Evolutionary conservation across 306 rosid species (phyloP).

Genomic region (barrel medic (Medicago truncatula)): MtrunA17r5.0-ANR NC_053045.1:45856501-45857000

Average conservation of each 20-base stretch:
- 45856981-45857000: neutral
- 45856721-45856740: conserved; percentile 23
- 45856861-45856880: conserved; percentile 41
- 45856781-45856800: conserved; percentile 4
- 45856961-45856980: conserved; percentile 36
- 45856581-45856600: conserved; percentile 67
- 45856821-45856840: conserved; percentile 28
- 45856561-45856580: conserved; percentile 73
- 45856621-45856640: conserved; percentile 63
- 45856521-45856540: conserved; percentile 68
- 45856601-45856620: conserved; percentile 57
- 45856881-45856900: conserved; percentile 38
- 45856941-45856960: conserved; percentile 20
- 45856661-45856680: conserved; percentile 54
- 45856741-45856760: conserved; percentile 19
- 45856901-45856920: conserved; percentile 29
- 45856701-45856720: conserved; percentile 46
- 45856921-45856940: conserved; percentile 5
- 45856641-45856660: conserved; percentile 50
- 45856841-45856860: conserved; percentile 49
- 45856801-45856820: conserved; percentile 50
- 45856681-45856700: conserved; percentile 62
- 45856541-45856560: conserved; percentile 78
- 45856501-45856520: conserved; percentile 59
- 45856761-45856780: conserved; percentile 3